Conservation (phyloP, 768 basidiomycete species). For the Sutorius australiensis region DNA sequence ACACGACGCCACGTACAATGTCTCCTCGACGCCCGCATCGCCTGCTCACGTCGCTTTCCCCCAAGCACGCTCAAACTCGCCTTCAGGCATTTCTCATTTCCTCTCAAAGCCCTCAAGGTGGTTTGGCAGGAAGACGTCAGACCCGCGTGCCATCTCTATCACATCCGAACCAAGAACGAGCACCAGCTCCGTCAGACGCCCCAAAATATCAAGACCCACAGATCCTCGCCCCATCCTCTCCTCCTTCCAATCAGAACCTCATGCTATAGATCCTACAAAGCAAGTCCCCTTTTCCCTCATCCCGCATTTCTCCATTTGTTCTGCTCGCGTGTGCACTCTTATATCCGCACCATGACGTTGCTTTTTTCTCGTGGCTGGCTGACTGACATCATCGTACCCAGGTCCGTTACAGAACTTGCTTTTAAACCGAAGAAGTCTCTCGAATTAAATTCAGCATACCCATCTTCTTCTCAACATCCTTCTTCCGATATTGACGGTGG, state of each 20-base stretch:
- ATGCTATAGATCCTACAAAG: constrained; percentile 49
- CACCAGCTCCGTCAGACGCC: constrained; percentile 51
- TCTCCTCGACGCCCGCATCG: constrained; percentile 27
- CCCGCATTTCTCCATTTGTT: neutral
- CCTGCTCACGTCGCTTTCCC: constrained; percentile 39
- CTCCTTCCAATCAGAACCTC: constrained; percentile 43
- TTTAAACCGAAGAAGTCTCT: constrained; percentile 42
- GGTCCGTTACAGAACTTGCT: constrained; percentile 66
- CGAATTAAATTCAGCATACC: constrained; percentile 36
- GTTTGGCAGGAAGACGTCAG: constrained; percentile 61
- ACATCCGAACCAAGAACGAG: constrained; percentile 48
- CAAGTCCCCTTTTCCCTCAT: constrained; percentile 32
- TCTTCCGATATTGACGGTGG: constrained; percentile 32
- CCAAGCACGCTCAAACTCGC: constrained; percentile 56
- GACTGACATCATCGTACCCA: constrained; percentile 31
- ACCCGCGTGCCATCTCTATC: constrained; percentile 41
- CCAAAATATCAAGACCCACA: constrained; percentile 81
- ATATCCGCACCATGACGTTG: constrained; percentile 5
- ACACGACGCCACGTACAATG: constrained; percentile 24
- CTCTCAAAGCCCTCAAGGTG: constrained; percentile 67
- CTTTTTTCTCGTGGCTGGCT: neutral
- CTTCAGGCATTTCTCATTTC: constrained; percentile 60
- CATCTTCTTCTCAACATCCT: constrained; percentile 31
- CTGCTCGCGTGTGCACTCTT: constrained; percentile 3
- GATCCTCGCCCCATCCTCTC: constrained; percentile 72